Percentiles rank a stretch among this genome's conserved stretches.
These are phyloP conservation scores for Miscanthus lutarioriparius DNA, from an alignment of 176 grass and related monocot species.

Conservation along the genomic window DNA sequence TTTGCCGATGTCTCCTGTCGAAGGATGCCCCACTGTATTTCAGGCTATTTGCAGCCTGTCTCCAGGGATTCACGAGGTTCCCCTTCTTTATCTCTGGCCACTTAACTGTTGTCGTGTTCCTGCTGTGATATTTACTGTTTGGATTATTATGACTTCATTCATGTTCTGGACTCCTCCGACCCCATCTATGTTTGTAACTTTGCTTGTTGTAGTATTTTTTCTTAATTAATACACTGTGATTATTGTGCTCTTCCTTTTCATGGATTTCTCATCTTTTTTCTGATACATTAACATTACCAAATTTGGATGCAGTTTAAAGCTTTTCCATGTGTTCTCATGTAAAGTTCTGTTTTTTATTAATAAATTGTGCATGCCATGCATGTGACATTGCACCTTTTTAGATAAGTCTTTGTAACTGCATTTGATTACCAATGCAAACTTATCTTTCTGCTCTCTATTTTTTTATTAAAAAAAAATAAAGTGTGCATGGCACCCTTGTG, in stretches of 20 bases:
- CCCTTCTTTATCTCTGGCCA: not conserved
- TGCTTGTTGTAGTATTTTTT: not conserved
- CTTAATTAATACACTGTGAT: not conserved
- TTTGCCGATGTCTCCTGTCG: constrained; percentile 88
- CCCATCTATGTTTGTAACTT: not conserved
- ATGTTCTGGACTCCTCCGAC: not conserved
- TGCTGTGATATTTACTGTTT: not conserved
- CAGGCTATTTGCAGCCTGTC: constrained; percentile 73
- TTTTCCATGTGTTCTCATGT: not conserved
- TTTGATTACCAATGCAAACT: not conserved
- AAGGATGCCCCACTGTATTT: constrained; percentile 83
- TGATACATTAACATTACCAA: not conserved
- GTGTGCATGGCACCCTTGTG: not conserved
- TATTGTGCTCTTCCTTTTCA: no score
- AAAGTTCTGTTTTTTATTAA: not conserved
- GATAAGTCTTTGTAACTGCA: not conserved
- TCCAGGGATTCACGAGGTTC: constrained; percentile 80
- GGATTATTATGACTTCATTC: not conserved
- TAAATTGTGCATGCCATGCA: not conserved
- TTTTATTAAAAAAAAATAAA: not conserved
- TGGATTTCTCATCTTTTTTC: not conserved
- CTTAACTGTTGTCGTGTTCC: not conserved
- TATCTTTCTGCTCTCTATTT: not conserved
- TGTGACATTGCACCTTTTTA: not conserved
- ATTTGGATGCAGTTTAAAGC: not conserved